phyloP scores from a whole-genome alignment of 106 monocot species.

The Hemerocallis citrina region DNA sequence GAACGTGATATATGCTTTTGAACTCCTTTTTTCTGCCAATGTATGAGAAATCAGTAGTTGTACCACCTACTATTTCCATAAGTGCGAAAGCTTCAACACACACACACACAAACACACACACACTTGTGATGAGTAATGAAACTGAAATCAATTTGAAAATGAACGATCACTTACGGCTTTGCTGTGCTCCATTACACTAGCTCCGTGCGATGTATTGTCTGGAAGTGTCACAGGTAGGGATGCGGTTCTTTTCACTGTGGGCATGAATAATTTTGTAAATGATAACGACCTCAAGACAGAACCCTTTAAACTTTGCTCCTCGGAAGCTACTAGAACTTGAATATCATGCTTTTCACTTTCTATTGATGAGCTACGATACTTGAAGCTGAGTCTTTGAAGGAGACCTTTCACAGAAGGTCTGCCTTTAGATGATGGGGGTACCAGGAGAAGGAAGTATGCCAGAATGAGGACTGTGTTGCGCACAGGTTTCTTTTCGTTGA shows the following conservation, averaged over 20 bases:
- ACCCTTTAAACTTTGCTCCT: neutral
- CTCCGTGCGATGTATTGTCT: neutral
- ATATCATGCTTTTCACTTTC: slow-evolving; percentile 2
- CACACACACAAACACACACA: neutral
- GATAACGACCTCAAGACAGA: slow-evolving; percentile 2
- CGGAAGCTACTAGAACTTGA: neutral
- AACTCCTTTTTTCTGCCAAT: slow-evolving; percentile 22
- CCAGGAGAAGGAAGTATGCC: slow-evolving; percentile 10
- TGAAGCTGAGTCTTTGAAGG: slow-evolving; percentile 8
- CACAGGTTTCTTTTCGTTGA: neutral
- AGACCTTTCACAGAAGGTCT: slow-evolving; percentile 6
- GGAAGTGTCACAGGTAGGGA: neutral
- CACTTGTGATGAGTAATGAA: neutral
- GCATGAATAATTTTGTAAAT: slow-evolving; percentile 8
- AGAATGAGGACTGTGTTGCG: slow-evolving; percentile 3
- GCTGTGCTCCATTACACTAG: neutral
- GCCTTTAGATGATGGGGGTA: slow-evolving; percentile 17
- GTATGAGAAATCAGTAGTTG: neutral
- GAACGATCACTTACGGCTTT: neutral
- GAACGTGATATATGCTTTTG: slow-evolving; percentile 26
- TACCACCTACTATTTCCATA: neutral
- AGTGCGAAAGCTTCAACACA: neutral
- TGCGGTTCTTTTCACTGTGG: slow-evolving; percentile 5
- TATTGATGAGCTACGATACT: neutral
- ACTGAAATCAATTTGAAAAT: neutral